Evolutionary conservation across 176 grass and related monocot species (phyloP), one percentile per base, ranked within the genome.

Genomic region (Pontederia crassipes): DNA sequence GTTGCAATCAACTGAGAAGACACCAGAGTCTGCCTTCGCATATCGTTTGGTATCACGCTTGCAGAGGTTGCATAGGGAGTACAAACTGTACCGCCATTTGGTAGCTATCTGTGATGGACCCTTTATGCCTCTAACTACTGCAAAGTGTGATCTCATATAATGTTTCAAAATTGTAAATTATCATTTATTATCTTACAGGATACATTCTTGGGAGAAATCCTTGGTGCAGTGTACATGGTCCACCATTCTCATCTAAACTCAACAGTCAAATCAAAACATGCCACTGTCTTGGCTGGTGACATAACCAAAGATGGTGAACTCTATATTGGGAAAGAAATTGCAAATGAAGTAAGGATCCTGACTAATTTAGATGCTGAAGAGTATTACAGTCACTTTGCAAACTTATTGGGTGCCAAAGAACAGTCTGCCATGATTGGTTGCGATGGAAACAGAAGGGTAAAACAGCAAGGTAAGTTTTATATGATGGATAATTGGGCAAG

Each of bases 161-260:
- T 40, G 32, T 7, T 7, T 40, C 32, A 40, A 40, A 24, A 47
- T 24, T 12, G 10, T 40, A 4, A 40, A 47, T 7, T n/a, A n/a
- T 7, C 2, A 4, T n/a, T 40, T 26, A 27, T 26, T 28, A 24
- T 40, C 46, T 49, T 3, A 18, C 60, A 89, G 86, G 79, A 89
- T n/a, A 77, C 76, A 60, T 85, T 89, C 79, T n/a, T 85, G 27
- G 79, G 79, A 50, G 86, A 89, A 85, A 35, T 89, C 68, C 69
- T 89, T 51, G 86, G 86, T 56, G 82, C 82, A 17, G 75, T 82
- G 77, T 78, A 76, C 72, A 76, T 89, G 79, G 72, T 74, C 12
- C 32, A 74, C 58, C 59, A 66, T 73, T 48, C 65, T 16, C 29
- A 82, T 1, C 11, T 85, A 32, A 76, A 85, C 55, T 2, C 82